phyloP scores from a whole-genome alignment of 2,329 filamentous ascomycete species.

The Kalmusia sp. region DNA sequence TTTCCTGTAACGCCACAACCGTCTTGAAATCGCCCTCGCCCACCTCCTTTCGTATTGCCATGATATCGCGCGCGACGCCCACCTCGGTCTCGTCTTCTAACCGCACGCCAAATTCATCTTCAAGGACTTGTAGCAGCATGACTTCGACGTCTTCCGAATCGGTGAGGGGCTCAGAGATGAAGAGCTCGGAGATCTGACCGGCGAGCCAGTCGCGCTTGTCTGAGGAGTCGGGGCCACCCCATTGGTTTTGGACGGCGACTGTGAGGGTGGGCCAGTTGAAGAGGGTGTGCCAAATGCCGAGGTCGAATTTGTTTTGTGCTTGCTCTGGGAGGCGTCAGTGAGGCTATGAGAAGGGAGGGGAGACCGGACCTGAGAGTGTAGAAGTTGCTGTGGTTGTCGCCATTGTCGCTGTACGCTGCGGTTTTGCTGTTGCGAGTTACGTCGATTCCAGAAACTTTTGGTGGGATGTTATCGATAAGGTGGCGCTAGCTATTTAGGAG shows the following conservation, averaged over 20 bases:
- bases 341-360: too few species aligned
- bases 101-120: constrained; percentile 93
- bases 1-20: constrained; percentile 68
- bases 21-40: constrained; percentile 70
- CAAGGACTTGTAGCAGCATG: constrained; percentile 86
- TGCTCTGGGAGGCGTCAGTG: constrained; percentile 28
- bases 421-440: neutral
- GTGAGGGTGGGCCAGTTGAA: constrained; percentile 88
- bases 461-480: constrained; percentile 9
- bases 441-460: constrained; percentile 1
- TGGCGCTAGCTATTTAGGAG: neutral
- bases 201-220: constrained; percentile 98
- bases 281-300: constrained; percentile 83
- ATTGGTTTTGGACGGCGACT: constrained; percentile 84
- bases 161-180: constrained; percentile 65
- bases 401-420: constrained; percentile 8
- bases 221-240: constrained; percentile 81
- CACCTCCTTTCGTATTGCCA: constrained; percentile 71
- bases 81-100: constrained; percentile 88
- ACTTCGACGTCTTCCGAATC: constrained; percentile 83
- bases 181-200: constrained; percentile 82
- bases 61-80: constrained; percentile 75
- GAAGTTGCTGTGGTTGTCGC: constrained; percentile 11
- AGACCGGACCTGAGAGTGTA: constrained; percentile 13
- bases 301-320: constrained; percentile 66